phyloP scores from a whole-genome alignment of 2,329 filamentous ascomycete species.

The Leptographium lundbergii region DNA sequence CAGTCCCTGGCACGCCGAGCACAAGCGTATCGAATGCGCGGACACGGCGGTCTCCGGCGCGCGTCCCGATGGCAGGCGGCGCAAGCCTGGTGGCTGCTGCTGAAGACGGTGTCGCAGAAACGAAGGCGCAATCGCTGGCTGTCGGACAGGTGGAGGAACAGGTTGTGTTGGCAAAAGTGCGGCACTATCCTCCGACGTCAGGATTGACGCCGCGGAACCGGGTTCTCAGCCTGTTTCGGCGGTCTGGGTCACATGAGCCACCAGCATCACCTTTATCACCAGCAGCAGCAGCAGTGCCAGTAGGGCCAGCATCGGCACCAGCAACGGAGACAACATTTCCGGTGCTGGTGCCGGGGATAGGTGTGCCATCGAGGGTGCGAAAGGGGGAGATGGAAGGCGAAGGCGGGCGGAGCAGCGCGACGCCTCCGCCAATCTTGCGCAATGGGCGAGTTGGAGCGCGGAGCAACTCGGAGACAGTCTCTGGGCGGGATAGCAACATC shows the following conservation, averaged over 20 bases:
- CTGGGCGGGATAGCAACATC: background rate
- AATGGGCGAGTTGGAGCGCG: constrained; percentile 17
- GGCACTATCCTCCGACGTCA: constrained; percentile 37
- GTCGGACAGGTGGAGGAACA: constrained; percentile 6
- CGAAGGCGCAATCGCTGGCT: background rate
- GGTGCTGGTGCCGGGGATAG: constrained; percentile 16
- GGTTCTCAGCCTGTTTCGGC: constrained; percentile 38
- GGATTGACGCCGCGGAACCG: constrained; percentile 25
- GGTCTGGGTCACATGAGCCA: constrained; percentile 28
- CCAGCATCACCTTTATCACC: constrained; percentile 12
- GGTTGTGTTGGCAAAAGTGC: background rate
- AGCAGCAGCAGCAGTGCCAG: no score
- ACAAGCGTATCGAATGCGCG: constrained; percentile 5
- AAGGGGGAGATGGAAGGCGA: constrained; percentile 26
- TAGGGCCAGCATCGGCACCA: constrained; percentile 14
- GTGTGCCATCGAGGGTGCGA: constrained; percentile 27
- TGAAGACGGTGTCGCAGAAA: constrained; percentile 15
- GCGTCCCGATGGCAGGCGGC: constrained; percentile 1
- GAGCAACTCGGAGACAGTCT: constrained; percentile 7
- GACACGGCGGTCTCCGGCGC: constrained; percentile 16
- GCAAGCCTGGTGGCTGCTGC: background rate
- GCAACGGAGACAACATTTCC: constrained; percentile 13
- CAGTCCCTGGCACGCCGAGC: background rate
- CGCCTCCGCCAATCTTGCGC: constrained; percentile 43
- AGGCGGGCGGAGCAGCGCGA: constrained; percentile 27